Evolutionary conservation across 495 filamentous ascomycete genomes (phyloP), one percentile per base, ranked within the genome.

Genomic region (Antarctomyces pellizariae): DNA sequence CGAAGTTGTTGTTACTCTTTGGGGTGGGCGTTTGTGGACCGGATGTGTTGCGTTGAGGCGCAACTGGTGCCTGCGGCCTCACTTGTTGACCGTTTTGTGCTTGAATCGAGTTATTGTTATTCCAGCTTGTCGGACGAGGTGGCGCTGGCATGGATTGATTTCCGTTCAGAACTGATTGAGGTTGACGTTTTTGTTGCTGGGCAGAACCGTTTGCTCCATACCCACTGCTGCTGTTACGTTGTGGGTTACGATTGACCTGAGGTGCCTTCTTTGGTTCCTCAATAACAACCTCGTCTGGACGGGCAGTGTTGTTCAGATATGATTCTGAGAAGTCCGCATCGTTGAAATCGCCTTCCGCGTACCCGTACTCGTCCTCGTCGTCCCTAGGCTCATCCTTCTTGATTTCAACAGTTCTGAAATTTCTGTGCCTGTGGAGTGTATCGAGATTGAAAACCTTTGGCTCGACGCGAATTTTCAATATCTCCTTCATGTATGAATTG

Each of bases 401-500:
- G 24, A 41, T 72, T 38, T 73, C 73, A 6, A 53, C 34, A 1
- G 67, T 62, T n/a, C 49, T 64, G 47, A 56, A 82, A 36, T 80
- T 68, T 4, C 66, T 57, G 47, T 86, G 82, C 18, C 82, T 61
- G 49, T 92, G 69, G 9, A 93, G 56, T n/a, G 70, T 67, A 2
- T 62, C 62, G 15, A 66, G 57, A 36, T 79, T 66, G 56, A 76
- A 83, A 48, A 59, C 77, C 7, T 59, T 53, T 42, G 74, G 47
- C 11, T 37, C 50, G 14, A 62, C 58, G 52, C 79, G 92, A 25
- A 95, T 49, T 50, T 75, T 89, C 3, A 67, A 71, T 7, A 93
- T 73, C 44, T 77, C 78, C 18, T 62, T 49, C 31, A 95, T 50
- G 46, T 90, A 97, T 24, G 84, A 67, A 42, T 92, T 93, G 46